Evolutionary conservation across 768 basidiomycete species (phyloP).

Genomic region (Leccinum arenicola): DNA sequence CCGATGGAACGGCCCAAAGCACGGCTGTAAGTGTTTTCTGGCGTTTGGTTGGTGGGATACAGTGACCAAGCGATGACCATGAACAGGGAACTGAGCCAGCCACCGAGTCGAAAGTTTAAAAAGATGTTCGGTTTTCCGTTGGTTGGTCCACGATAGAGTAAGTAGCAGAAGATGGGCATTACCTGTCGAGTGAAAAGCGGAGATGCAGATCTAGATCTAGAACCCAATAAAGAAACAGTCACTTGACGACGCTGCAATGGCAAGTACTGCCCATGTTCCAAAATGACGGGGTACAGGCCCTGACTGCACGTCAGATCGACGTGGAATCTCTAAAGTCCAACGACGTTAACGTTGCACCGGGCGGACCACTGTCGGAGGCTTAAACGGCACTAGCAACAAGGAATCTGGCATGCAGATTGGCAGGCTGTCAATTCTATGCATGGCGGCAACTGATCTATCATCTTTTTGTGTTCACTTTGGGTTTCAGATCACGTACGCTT

Average conservation of each 20-base stretch:
- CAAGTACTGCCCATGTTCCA: background rate
- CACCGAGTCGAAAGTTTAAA: conserved; percentile 9
- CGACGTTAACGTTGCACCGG: too few relatives aligned
- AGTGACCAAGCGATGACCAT: conserved; percentile 8
- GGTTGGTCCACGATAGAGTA: background rate
- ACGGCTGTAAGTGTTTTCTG: conserved; percentile 16
- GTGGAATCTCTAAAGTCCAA: background rate
- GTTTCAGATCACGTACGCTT: background rate
- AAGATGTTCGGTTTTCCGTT: background rate
- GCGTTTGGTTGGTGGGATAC: background rate
- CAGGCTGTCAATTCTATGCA: background rate
- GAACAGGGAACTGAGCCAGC: background rate
- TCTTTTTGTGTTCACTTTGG: background rate
- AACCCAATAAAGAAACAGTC: background rate
- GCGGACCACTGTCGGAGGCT: too few relatives aligned
- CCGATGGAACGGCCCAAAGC: conserved; percentile 4
- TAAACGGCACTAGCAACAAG: background rate
- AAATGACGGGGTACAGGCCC: background rate
- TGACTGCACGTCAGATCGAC: background rate
- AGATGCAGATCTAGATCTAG: background rate
- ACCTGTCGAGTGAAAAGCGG: background rate
- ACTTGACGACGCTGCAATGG: background rate
- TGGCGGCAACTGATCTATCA: too few relatives aligned
- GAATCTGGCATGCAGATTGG: background rate
- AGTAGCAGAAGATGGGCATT: background rate